Conservation (phyloP, 2,329 filamentous ascomycete genomes). For the Myriosclerotinia curreyana region DNA sequence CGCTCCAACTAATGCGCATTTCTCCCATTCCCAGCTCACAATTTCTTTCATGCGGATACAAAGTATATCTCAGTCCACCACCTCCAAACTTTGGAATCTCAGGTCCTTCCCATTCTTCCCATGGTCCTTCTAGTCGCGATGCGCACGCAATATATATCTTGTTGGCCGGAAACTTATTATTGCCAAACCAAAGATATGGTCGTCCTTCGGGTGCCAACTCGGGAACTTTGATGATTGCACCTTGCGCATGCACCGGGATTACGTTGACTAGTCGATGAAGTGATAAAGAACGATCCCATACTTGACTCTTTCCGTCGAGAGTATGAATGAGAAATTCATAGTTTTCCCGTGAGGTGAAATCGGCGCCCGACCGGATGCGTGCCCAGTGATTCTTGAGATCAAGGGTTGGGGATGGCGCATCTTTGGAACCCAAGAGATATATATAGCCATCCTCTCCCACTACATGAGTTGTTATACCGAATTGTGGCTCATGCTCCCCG, state of each 20-base stretch:
- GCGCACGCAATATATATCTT: conserved; percentile 12
- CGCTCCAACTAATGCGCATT: conserved; percentile 14
- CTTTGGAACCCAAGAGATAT: conserved; percentile 11
- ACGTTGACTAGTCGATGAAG: conserved; percentile 5
- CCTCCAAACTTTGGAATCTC: conserved; percentile 4
- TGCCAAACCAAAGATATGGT: conserved; percentile 15
- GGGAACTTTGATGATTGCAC: conserved; percentile 6
- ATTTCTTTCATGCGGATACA: conserved; percentile 11
- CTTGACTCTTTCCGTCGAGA: conserved; percentile 8
- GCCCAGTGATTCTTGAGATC: conserved; percentile 15
- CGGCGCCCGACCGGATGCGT: not conserved
- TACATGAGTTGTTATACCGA: conserved; percentile 6
- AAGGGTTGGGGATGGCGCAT: conserved; percentile 11
- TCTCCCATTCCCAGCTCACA: not conserved
- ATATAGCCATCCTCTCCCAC: conserved; percentile 2
- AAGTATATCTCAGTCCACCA: not conserved
- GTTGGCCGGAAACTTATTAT: conserved; percentile 1
- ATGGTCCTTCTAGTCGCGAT: not conserved
- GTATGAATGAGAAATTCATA: conserved; percentile 16
- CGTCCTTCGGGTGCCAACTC: not conserved
- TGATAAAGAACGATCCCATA: conserved; percentile 12
- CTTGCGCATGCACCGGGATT: conserved; percentile 6
- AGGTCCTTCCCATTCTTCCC: conserved; percentile 11
- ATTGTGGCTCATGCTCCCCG: conserved; percentile 10
- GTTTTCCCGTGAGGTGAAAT: conserved; percentile 12